phyloP scores from a whole-genome alignment of 108 stramenopile genomes.

The Skeletonema potamos region DNA sequence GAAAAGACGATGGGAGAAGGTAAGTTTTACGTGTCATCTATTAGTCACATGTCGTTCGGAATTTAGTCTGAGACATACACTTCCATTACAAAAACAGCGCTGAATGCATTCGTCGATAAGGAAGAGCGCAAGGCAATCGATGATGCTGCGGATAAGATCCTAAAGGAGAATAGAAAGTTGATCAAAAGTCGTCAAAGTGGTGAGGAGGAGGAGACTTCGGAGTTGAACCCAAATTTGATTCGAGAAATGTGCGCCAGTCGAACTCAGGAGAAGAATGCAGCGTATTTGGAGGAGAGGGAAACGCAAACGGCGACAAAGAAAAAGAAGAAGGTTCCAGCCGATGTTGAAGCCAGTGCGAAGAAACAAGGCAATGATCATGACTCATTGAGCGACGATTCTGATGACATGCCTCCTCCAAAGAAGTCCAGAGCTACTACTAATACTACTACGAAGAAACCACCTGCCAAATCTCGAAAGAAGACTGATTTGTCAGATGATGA shows the following conservation, averaged over 20 bases:
- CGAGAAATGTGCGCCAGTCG: constrained; percentile 25
- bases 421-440: constrained; percentile 17
- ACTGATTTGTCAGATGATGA: background rate
- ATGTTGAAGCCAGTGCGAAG: constrained; percentile 3
- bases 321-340: constrained; percentile 16
- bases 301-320: constrained; percentile 20
- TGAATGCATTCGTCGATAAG: constrained; percentile 92
- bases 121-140: constrained; percentile 58
- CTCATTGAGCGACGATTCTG: constrained; percentile 29
- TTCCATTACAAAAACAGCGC: constrained; percentile 40
- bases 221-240: constrained; percentile 34
- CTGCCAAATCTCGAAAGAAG: background rate
- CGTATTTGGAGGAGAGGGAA: constrained; percentile 10
- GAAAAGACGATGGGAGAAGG: constrained; percentile 52
- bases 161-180: constrained; percentile 50
- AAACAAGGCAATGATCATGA: constrained; percentile 14
- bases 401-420: constrained; percentile 23
- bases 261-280: constrained; percentile 32
- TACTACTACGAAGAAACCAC: constrained; percentile 18
- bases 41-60: background rate
- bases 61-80: constrained; percentile 18
- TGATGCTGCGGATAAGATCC: constrained; percentile 54
- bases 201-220: constrained; percentile 21
- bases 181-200: constrained; percentile 19
- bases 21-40: background rate